phyloP scores from a whole-genome alignment of 768 basidiomycete genomes.

The Rubroboletus satanas region DNA sequence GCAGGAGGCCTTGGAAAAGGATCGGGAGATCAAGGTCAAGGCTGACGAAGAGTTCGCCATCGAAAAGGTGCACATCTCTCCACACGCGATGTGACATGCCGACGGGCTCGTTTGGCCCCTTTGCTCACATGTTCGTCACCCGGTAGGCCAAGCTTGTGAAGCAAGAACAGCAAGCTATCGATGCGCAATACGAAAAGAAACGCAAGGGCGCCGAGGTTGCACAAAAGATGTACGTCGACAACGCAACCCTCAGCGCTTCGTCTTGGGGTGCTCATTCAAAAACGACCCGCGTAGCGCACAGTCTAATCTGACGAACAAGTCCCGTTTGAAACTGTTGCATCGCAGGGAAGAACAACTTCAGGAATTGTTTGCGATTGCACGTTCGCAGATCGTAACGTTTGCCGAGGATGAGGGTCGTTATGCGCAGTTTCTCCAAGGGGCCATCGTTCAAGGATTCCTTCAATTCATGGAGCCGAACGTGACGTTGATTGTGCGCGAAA shows the following conservation, averaged over 20 bases:
- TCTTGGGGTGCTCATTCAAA: background rate
- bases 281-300: constrained; percentile 58
- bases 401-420: constrained; percentile 68
- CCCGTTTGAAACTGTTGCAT: constrained; percentile 85
- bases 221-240: constrained; percentile 83
- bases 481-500: constrained; percentile 60
- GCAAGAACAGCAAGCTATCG: constrained; percentile 92
- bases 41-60: constrained; percentile 99
- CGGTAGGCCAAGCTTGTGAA: constrained; percentile 91
- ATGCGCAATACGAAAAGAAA: constrained; percentile 94
- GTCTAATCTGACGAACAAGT: constrained; percentile 95
- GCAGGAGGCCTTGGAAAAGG: constrained; percentile 97
- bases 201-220: constrained; percentile 89
- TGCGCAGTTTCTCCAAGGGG: constrained; percentile 74
- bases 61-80: constrained; percentile 67
- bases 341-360: constrained; percentile 90
- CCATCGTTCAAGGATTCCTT: constrained; percentile 83
- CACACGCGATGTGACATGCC: background rate
- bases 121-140: background rate
- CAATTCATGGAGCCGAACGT: constrained; percentile 74
- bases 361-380: constrained; percentile 76
- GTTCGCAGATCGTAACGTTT: constrained; percentile 58
- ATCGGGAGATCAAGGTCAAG: constrained; percentile 93
- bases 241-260: background rate
- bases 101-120: background rate